phyloP scores from a whole-genome alignment of 1,284 basidiomycete species.

The Omphalotus olearius region DNA sequence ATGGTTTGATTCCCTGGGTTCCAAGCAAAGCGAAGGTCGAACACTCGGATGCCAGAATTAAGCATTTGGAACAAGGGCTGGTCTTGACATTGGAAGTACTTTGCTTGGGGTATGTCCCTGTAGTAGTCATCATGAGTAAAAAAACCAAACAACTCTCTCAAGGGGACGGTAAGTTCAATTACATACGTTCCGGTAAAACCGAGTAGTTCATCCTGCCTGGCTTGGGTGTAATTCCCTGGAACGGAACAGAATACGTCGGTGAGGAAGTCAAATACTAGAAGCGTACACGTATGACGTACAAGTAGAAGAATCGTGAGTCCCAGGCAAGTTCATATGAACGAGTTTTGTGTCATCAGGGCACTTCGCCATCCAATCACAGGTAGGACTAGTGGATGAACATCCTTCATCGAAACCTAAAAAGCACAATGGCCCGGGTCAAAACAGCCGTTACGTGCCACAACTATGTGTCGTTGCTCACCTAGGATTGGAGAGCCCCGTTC shows the following conservation, averaged over 20 bases:
- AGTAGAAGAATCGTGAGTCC: constrained; percentile 42
- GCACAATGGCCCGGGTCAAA: neutral
- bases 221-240: constrained; percentile 41
- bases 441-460: neutral
- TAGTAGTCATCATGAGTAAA: neutral
- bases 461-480: constrained; percentile 21
- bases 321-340: constrained; percentile 43
- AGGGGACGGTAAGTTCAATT: neutral
- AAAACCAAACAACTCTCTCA: neutral
- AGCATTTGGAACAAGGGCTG: constrained; percentile 39
- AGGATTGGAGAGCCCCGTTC: constrained; percentile 32
- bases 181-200: constrained; percentile 40
- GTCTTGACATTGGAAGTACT: constrained; percentile 37
- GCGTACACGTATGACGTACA: constrained; percentile 24
- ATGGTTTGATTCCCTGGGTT: constrained; percentile 44
- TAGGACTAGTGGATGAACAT: constrained; percentile 24
- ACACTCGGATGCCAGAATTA: constrained; percentile 41
- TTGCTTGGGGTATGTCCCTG: constrained; percentile 31
- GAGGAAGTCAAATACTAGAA: neutral
- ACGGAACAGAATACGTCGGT: constrained; percentile 1
- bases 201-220: constrained; percentile 32
- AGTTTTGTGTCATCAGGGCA: constrained; percentile 34
- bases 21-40: constrained; percentile 40
- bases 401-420: constrained; percentile 26
- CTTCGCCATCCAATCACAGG: constrained; percentile 41